Evolutionary conservation across 768 basidiomycete species (phyloP).

Genomic region (Pisolithus marmoratus): DNA sequence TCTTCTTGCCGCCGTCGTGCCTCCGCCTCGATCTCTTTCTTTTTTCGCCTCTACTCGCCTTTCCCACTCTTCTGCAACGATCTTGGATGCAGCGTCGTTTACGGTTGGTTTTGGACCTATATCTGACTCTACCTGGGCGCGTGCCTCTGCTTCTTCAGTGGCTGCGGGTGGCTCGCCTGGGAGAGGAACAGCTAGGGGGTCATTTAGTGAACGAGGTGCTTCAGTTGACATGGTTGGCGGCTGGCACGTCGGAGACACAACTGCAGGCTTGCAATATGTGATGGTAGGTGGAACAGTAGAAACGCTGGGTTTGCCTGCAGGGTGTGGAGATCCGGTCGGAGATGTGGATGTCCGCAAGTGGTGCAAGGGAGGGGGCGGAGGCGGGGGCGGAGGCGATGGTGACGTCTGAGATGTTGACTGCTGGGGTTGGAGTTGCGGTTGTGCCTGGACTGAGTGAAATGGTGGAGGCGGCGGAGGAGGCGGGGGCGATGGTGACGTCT

Average conservation of each 20-base stretch:
- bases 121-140: conserved; percentile 8
- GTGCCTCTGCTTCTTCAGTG: neutral
- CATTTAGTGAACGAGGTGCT: conserved; percentile 14
- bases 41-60: conserved; percentile 31
- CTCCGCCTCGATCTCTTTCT: conserved; percentile 40
- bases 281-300: conserved; percentile 11
- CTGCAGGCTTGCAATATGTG: neutral
- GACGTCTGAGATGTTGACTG: conserved; percentile 1
- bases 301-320: neutral
- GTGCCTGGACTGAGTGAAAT: neutral
- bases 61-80: conserved; percentile 25
- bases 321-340: conserved; percentile 4
- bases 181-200: conserved; percentile 6
- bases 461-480: conserved; percentile 5
- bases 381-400: neutral
- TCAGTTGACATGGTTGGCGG: neutral
- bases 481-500: neutral
- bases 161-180: conserved; percentile 21
- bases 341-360: conserved; percentile 2
- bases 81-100: conserved; percentile 44
- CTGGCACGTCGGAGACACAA: neutral
- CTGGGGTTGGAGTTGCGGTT: neutral
- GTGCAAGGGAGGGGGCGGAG: neutral
- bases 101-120: neutral
- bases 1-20: conserved; percentile 39